These are phyloP conservation scores for Marvania coccoides DNA, from an alignment of 139 green algal species.

Conservation along the genomic window DNA sequence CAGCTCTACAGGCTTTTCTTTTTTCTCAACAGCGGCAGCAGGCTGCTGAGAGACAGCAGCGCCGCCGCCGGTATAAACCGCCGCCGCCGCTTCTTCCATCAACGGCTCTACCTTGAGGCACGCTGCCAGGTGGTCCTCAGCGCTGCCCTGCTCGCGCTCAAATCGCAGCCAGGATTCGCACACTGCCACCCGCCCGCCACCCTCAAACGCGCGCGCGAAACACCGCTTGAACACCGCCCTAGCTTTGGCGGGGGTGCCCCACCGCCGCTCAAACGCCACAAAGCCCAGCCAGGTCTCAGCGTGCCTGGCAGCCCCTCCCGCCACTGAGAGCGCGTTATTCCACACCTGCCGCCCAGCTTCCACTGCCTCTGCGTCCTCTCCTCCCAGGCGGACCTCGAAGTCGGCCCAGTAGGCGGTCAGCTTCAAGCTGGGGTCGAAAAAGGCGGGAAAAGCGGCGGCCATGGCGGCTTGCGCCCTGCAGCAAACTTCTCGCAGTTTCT, in stretches of 20 bases:
- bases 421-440: slow-evolving; percentile 23
- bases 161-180: slow-evolving; percentile 71
- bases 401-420: slow-evolving; percentile 62
- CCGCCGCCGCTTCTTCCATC: slow-evolving; percentile 33
- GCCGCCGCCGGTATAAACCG: slow-evolving; percentile 3
- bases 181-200: slow-evolving; percentile 43
- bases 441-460: background rate
- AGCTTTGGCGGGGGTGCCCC: slow-evolving; percentile 29
- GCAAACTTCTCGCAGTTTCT: too few relatives aligned
- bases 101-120: slow-evolving; percentile 53
- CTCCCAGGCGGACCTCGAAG: slow-evolving; percentile 42
- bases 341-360: slow-evolving; percentile 43
- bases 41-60: slow-evolving; percentile 11
- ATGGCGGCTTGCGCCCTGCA: too few relatives aligned
- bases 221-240: slow-evolving; percentile 49
- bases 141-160: slow-evolving; percentile 71
- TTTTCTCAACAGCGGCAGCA: slow-evolving; percentile 38
- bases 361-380: slow-evolving; percentile 35
- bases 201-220: slow-evolving; percentile 42
- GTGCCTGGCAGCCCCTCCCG: slow-evolving; percentile 21
- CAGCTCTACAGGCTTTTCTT: slow-evolving; percentile 42
- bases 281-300: slow-evolving; percentile 49
- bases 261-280: slow-evolving; percentile 43
- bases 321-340: slow-evolving; percentile 41
- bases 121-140: slow-evolving; percentile 31